A percentile compares a stretch with the other conserved stretches of the same genome.
Conservation (phyloP, 306 rosid genomes). For the Acacia crassicarpa region DNA sequence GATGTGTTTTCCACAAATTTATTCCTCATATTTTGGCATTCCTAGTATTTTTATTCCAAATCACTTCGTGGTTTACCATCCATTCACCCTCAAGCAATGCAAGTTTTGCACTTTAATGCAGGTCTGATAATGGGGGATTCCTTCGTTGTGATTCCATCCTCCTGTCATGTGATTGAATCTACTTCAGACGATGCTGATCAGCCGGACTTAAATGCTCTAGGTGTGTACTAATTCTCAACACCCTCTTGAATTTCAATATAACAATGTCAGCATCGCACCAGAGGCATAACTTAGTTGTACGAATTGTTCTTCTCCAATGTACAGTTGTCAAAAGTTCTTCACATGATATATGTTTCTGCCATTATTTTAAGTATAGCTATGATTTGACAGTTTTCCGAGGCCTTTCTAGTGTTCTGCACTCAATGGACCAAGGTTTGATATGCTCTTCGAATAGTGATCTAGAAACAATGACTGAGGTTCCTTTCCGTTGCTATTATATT, state of each 20-base stretch:
- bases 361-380: constrained; percentile 24
- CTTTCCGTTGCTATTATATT: constrained; percentile 65
- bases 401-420: constrained; percentile 43
- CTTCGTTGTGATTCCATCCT: constrained; percentile 57
- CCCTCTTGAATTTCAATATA: constrained; percentile 27
- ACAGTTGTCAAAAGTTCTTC: constrained; percentile 24
- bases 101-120: constrained; percentile 39
- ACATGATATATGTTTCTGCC: constrained; percentile 22
- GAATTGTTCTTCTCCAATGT: constrained; percentile 10
- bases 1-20: background rate
- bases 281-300: background rate
- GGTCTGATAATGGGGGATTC: constrained; percentile 71
- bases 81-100: constrained; percentile 1
- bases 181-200: constrained; percentile 51
- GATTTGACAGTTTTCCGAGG: constrained; percentile 48
- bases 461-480: constrained; percentile 60
- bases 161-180: constrained; percentile 48
- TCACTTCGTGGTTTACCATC: background rate
- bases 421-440: constrained; percentile 52
- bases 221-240: constrained; percentile 44
- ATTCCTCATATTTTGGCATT: background rate
- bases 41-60: constrained; percentile 5
- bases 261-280: constrained; percentile 13
- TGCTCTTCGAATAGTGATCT: constrained; percentile 52
- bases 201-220: constrained; percentile 57